These are phyloP conservation scores for Penicillium bovifimosum DNA, from an alignment of 495 filamentous ascomycete genomes.

Conservation along the genomic window DNA sequence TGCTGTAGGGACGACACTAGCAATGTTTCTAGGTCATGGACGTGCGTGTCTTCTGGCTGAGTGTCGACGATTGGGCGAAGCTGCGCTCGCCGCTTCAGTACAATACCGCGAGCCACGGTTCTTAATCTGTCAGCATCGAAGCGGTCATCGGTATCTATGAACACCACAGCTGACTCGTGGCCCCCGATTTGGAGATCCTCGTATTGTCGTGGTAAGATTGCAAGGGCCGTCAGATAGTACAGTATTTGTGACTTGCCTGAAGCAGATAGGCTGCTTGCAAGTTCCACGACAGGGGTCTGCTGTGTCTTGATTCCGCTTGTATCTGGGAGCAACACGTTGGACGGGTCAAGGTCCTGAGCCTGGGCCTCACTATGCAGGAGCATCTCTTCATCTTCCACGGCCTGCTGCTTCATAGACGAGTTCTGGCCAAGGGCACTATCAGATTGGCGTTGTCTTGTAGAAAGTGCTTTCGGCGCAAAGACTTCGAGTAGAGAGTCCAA, in stretches of 20 bases:
- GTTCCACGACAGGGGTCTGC: slow-evolving; percentile 48
- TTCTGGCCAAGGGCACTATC: neutral
- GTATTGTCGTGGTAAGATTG: slow-evolving; percentile 48
- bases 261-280: slow-evolving; percentile 48
- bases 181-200: slow-evolving; percentile 34
- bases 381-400: slow-evolving; percentile 17
- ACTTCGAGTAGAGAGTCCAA: slow-evolving; percentile 47
- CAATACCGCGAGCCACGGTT: slow-evolving; percentile 28
- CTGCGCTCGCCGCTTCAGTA: slow-evolving; percentile 11
- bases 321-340: slow-evolving; percentile 8
- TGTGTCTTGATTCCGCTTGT: slow-evolving; percentile 17
- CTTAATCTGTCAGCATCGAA: slow-evolving; percentile 59
- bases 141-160: slow-evolving; percentile 64
- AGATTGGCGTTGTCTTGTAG: neutral
- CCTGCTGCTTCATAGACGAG: neutral
- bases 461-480: slow-evolving; percentile 27
- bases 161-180: slow-evolving; percentile 54
- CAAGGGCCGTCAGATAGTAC: slow-evolving; percentile 57
- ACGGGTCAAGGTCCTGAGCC: neutral
- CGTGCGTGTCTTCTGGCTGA: neutral
- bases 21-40: slow-evolving; percentile 23
- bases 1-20: slow-evolving; percentile 38
- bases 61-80: neutral
- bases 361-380: slow-evolving; percentile 1
- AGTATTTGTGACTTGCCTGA: slow-evolving; percentile 64